These are phyloP conservation scores for Colletotrichum spinosum DNA, from an alignment of 2,329 filamentous ascomycete species.

Conservation along the genomic window DNA sequence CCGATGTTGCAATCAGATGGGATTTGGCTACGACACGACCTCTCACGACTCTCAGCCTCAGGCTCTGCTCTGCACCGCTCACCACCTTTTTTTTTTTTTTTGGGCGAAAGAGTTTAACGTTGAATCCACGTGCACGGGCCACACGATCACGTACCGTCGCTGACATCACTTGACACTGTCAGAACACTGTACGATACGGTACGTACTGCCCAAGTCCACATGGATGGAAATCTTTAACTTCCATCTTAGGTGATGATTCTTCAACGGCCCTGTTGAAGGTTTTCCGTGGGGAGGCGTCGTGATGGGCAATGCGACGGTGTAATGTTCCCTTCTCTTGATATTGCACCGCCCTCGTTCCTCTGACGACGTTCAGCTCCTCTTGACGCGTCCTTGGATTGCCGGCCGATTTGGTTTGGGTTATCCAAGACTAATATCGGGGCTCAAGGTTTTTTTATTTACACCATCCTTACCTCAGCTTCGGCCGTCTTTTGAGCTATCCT, in stretches of 20 bases:
- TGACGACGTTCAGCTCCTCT: background rate
- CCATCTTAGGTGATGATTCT: slow-evolving; percentile 4
- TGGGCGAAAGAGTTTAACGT: slow-evolving; percentile 11
- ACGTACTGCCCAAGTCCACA: slow-evolving; percentile 1
- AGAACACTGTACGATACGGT: slow-evolving; percentile 2
- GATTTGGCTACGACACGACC: slow-evolving; percentile 2
- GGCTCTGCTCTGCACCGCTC: too few species aligned
- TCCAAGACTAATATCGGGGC: slow-evolving; percentile 2
- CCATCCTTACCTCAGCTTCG: slow-evolving; percentile 21
- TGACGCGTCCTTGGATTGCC: background rate
- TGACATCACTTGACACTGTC: slow-evolving; percentile 24
- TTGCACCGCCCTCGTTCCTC: background rate
- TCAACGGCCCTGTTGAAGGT: background rate
- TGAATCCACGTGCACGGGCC: slow-evolving; percentile 30
- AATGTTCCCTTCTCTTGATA: background rate
- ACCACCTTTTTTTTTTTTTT: slow-evolving; percentile 19
- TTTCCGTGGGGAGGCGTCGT: background rate
- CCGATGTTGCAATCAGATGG: background rate
- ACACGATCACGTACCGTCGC: slow-evolving; percentile 13
- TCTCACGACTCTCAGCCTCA: slow-evolving; percentile 10
- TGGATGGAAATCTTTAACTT: slow-evolving; percentile 17
- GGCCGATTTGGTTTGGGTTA: background rate
- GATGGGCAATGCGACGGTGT: background rate
- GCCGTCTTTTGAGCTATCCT: slow-evolving; percentile 15
- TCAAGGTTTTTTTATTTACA: slow-evolving; percentile 35